Evolutionary conservation across 2,329 filamentous ascomycete species (phyloP).

Genomic region (Sclerotinia glacialis): DNA sequence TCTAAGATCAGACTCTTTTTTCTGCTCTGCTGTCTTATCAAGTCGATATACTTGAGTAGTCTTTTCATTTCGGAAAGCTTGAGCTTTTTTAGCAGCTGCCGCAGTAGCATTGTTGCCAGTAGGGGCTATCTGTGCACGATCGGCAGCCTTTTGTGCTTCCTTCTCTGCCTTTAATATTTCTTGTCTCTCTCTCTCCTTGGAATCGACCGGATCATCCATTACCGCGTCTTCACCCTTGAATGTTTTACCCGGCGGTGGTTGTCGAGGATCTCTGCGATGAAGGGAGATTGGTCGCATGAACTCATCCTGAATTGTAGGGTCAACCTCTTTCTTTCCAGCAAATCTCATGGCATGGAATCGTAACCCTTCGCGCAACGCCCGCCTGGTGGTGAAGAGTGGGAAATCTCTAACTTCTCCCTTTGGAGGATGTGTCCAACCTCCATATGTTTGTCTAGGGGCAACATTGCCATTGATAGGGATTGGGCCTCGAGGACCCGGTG

Average conservation of each 20-base stretch:
- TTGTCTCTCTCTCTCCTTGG: constrained; percentile 59
- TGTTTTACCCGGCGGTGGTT: constrained; percentile 60
- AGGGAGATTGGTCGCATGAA: constrained; percentile 87
- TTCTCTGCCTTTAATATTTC: constrained; percentile 74
- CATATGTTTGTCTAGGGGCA: constrained; percentile 42
- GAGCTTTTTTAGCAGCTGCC: constrained; percentile 40
- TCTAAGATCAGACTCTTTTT: constrained; percentile 67
- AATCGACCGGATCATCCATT: constrained; percentile 47
- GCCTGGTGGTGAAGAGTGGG: constrained; percentile 80
- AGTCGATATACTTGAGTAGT: constrained; percentile 81
- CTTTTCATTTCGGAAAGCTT: constrained; percentile 77
- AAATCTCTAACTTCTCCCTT: constrained; percentile 50
- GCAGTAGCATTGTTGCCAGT: constrained; percentile 56
- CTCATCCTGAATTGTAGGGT: constrained; percentile 67
- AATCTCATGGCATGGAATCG: constrained; percentile 88
- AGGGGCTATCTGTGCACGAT: constrained; percentile 90
- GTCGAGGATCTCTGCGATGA: constrained; percentile 82
- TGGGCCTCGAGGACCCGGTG: constrained; percentile 33
- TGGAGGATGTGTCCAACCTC: constrained; percentile 57
- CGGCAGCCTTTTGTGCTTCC: constrained; percentile 80
- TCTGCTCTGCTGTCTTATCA: constrained; percentile 67
- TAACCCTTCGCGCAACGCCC: constrained; percentile 71
- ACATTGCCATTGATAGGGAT: constrained; percentile 15
- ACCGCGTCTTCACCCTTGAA: constrained; percentile 57
- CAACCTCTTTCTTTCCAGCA: constrained; percentile 56